Conservation (phyloP, 768 basidiomycete genomes). For the Lactarius vividus region DNA sequence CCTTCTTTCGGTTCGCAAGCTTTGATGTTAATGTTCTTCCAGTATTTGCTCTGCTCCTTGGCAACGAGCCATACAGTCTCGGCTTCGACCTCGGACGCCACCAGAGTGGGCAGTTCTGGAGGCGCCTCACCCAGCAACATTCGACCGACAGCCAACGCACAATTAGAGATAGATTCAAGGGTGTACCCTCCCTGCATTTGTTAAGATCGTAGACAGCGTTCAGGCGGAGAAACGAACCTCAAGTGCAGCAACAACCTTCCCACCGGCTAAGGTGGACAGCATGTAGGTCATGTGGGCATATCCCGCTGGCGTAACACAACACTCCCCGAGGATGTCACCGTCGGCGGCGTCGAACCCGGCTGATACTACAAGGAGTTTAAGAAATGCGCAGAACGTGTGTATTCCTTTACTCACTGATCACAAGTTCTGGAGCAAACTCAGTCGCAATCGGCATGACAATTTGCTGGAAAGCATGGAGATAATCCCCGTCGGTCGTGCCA, state of each 20-base stretch:
- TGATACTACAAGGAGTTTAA: constrained; percentile 59
- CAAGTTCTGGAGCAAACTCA: constrained; percentile 94
- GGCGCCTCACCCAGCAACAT: constrained; percentile 91
- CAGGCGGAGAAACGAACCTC: constrained; percentile 57
- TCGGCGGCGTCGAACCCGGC: constrained; percentile 97
- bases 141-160: constrained; percentile 81
- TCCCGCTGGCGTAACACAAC: constrained; percentile 85
- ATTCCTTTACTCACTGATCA: constrained; percentile 69
- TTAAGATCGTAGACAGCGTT: constrained; percentile 1
- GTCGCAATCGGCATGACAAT: constrained; percentile 96
- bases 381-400: background rate
- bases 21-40: constrained; percentile 84
- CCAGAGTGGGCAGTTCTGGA: constrained; percentile 65
- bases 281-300: constrained; percentile 99
- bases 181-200: constrained; percentile 86
- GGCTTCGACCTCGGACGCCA: constrained; percentile 76
- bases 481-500: constrained; percentile 94
- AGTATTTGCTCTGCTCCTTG: constrained; percentile 83
- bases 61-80: constrained; percentile 91
- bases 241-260: constrained; percentile 87
- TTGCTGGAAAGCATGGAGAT: constrained; percentile 93
- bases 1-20: constrained; percentile 81
- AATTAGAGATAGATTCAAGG: constrained; percentile 81
- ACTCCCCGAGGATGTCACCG: constrained; percentile 90
- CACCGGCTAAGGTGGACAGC: constrained; percentile 83